Percentiles rank a stretch among this genome's conserved stretches.
These are phyloP conservation scores for Starmerella etchellsii DNA, from an alignment of 805 yeast genomes.

Conservation along the genomic window DNA sequence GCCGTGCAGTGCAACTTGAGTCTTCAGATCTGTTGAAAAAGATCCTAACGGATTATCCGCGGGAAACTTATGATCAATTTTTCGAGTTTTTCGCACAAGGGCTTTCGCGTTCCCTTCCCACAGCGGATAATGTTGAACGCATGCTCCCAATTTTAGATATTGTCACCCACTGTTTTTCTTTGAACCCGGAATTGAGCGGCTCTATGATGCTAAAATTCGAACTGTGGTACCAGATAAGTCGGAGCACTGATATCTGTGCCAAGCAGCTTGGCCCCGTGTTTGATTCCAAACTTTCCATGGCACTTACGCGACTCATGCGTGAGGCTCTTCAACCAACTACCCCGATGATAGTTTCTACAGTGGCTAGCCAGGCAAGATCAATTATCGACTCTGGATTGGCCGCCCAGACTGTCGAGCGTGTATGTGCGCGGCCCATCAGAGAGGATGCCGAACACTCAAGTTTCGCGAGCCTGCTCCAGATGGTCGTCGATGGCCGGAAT, in stretches of 20 bases:
- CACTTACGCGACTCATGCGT: slow-evolving; percentile 4
- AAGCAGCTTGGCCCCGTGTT: background rate
- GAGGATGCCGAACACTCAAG: slow-evolving; percentile 65
- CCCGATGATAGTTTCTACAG: background rate
- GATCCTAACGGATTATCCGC: background rate
- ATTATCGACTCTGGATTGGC: slow-evolving; percentile 45
- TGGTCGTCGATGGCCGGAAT: slow-evolving; percentile 6
- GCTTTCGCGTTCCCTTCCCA: background rate
- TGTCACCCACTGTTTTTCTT: slow-evolving; percentile 1
- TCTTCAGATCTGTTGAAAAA: slow-evolving; percentile 7
- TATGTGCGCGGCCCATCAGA: slow-evolving; percentile 35
- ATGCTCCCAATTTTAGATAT: slow-evolving; percentile 2
- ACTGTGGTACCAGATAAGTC: slow-evolving; percentile 1
- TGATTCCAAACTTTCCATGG: background rate
- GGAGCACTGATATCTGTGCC: background rate
- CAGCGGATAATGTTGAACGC: background rate
- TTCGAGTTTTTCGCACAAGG: background rate
- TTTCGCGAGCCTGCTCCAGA: slow-evolving; percentile 44
- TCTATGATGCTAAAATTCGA: background rate
- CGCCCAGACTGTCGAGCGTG: slow-evolving; percentile 36
- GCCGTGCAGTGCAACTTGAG: slow-evolving; percentile 6
- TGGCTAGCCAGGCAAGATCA: slow-evolving; percentile 22
- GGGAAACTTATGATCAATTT: background rate
- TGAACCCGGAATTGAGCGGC: background rate
- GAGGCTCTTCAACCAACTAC: slow-evolving; percentile 3